Conservation (phyloP, 352 stramenopile species). For the Globisporangium emineosum region DNA sequence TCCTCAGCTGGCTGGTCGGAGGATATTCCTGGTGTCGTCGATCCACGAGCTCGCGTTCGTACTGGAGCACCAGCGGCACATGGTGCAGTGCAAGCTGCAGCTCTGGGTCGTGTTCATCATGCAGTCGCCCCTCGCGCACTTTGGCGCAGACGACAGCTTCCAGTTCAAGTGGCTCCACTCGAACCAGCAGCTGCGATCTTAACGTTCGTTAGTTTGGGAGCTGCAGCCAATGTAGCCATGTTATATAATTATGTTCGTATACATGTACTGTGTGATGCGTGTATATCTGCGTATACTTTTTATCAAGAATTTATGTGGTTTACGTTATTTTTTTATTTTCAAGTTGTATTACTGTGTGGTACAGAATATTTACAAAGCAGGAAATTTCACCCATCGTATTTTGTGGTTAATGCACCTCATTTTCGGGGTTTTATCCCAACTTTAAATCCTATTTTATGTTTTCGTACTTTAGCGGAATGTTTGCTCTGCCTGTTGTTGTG, state of each 20-base stretch:
- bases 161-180: constrained; percentile 5
- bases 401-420: background rate
- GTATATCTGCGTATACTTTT: too few species aligned
- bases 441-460: too few species aligned
- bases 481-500: background rate
- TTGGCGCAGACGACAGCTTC: constrained; percentile 19
- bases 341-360: too few species aligned
- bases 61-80: constrained; percentile 25
- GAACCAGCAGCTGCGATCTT: too few species aligned
- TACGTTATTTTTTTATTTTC: too few species aligned
- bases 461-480: background rate
- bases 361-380: too few species aligned
- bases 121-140: constrained; percentile 29
- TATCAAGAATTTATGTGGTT: too few species aligned
- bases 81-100: constrained; percentile 31
- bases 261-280: too few species aligned
- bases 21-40: constrained; percentile 19
- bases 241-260: too few species aligned
- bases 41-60: constrained; percentile 31
- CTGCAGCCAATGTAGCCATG: too few species aligned
- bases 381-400: too few species aligned
- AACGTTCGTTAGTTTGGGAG: too few species aligned
- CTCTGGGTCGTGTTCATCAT: constrained; percentile 36
- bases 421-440: background rate
- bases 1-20: constrained; percentile 24